These are phyloP conservation scores for Jaminaea rosea DNA, from an alignment of 1,284 basidiomycete genomes.

Conservation along the genomic window DNA sequence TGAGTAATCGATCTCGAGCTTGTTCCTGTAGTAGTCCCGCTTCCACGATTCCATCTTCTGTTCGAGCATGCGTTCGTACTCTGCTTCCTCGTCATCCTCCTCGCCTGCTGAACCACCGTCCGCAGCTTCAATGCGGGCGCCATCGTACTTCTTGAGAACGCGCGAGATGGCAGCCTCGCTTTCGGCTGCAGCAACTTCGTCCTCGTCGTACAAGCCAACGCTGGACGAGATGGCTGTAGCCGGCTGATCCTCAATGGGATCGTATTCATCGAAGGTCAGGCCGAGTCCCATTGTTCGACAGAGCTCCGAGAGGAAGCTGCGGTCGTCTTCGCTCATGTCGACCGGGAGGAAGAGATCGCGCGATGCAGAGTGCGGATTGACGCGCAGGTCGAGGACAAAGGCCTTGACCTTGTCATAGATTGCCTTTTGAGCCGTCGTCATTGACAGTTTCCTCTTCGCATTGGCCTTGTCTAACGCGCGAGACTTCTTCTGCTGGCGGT, in stretches of 20 bases:
- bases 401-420: constrained; percentile 15
- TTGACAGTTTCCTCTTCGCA: constrained; percentile 2
- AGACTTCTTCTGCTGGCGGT: constrained; percentile 11
- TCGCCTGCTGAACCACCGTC: constrained; percentile 16
- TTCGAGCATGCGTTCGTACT: constrained; percentile 63
- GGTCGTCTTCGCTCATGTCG: constrained; percentile 20
- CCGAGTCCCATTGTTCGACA: constrained; percentile 24
- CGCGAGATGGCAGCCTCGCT: constrained; percentile 64
- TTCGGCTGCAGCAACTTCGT: constrained; percentile 49
- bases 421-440: constrained; percentile 12
- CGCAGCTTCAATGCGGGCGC: constrained; percentile 55
- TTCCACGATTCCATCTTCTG: constrained; percentile 92
- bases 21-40: constrained; percentile 65
- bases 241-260: constrained; percentile 27
- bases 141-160: constrained; percentile 77
- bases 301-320: constrained; percentile 31
- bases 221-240: constrained; percentile 28
- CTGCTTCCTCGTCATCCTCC: constrained; percentile 6
- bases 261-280: constrained; percentile 40
- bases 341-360: constrained; percentile 25
- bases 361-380: constrained; percentile 19
- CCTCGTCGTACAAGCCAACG: constrained; percentile 14
- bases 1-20: constrained; percentile 49
- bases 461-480: not conserved
- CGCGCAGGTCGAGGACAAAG: constrained; percentile 12